Conservation (phyloP, 2,329 filamentous ascomycete genomes). For the Ophiognomonia clavigignenti-juglandacearum region DNA sequence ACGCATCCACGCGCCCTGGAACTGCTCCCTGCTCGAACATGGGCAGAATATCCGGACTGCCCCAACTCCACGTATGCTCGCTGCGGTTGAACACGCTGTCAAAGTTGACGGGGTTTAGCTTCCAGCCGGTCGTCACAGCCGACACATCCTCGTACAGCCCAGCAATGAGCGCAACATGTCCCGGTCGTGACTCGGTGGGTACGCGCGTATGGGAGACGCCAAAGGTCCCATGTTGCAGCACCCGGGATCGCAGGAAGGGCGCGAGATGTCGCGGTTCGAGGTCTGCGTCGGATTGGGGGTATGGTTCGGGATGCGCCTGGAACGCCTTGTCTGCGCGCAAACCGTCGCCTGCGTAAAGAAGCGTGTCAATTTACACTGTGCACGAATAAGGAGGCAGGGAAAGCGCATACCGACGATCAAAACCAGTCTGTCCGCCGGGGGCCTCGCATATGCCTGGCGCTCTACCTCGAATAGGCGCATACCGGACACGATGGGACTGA, state of each 20-base stretch:
- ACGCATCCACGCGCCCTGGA: slow-evolving; percentile 81
- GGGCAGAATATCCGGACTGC: slow-evolving; percentile 90
- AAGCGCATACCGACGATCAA: slow-evolving; percentile 76
- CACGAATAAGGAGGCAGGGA: not conserved
- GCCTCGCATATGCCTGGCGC: slow-evolving; percentile 50
- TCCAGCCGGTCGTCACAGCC: slow-evolving; percentile 95
- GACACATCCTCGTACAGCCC: slow-evolving; percentile 98
- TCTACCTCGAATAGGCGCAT: slow-evolving; percentile 80
- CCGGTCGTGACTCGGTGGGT: slow-evolving; percentile 91
- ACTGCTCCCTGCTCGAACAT: slow-evolving; percentile 97
- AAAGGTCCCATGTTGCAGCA: slow-evolving; percentile 88
- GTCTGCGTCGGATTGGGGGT: slow-evolving; percentile 60
- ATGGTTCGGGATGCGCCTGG: slow-evolving; percentile 86
- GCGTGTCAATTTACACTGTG: not conserved
- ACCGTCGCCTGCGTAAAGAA: slow-evolving; percentile 62
- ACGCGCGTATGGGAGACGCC: slow-evolving; percentile 96
- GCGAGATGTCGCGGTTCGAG: slow-evolving; percentile 75
- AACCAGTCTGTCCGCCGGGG: slow-evolving; percentile 85
- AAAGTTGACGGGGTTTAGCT: slow-evolving; percentile 95
- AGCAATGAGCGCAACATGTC: slow-evolving; percentile 94
- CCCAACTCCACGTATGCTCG: slow-evolving; percentile 98
- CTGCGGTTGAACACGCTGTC: slow-evolving; percentile 98
- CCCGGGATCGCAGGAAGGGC: slow-evolving; percentile 83
- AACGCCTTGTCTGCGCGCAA: slow-evolving; percentile 97
- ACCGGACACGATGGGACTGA: slow-evolving; percentile 92